Evolutionary conservation across 805 yeast species (phyloP).

Genomic region (Tetrapisispora iriomotensis): DNA sequence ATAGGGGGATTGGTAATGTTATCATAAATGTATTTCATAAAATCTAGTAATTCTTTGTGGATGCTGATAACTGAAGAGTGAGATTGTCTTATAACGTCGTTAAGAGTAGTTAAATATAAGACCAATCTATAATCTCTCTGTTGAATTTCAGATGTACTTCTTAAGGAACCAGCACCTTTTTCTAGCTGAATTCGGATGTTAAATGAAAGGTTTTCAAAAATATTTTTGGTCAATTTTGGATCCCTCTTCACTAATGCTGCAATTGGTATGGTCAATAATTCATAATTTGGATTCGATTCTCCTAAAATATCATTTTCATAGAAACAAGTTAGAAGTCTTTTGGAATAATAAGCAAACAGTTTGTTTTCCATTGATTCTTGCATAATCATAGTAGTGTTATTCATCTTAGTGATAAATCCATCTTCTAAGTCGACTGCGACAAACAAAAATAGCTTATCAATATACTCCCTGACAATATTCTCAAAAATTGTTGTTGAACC

Average conservation of each 20-base stretch:
- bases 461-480: constrained; percentile 44
- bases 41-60: constrained; percentile 36
- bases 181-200: constrained; percentile 54
- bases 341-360: constrained; percentile 38
- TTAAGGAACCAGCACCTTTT: constrained; percentile 68
- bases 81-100: constrained; percentile 61
- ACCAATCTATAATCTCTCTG: constrained; percentile 67
- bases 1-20: constrained; percentile 41
- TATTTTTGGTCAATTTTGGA: constrained; percentile 11
- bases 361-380: constrained; percentile 54
- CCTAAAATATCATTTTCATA: constrained; percentile 42
- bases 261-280: constrained; percentile 58
- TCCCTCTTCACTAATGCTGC: constrained; percentile 62
- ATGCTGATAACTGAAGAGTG: constrained; percentile 38
- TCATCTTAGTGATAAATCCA: constrained; percentile 30
- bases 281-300: constrained; percentile 47
- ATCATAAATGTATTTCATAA: constrained; percentile 21
- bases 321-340: constrained; percentile 30
- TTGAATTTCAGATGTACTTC: constrained; percentile 53
- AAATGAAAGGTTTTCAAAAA: constrained; percentile 22
- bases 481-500: constrained; percentile 67
- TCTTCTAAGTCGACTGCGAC: constrained; percentile 42
- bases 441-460: constrained; percentile 49
- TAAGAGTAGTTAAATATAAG: constrained; percentile 58
- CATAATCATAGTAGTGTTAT: constrained; percentile 37